Percentiles rank a stretch among this genome's conserved stretches.
Evolutionary conservation across 1,139 yeast species (phyloP).

Genomic region (Hyphopichia burtonii): DNA sequence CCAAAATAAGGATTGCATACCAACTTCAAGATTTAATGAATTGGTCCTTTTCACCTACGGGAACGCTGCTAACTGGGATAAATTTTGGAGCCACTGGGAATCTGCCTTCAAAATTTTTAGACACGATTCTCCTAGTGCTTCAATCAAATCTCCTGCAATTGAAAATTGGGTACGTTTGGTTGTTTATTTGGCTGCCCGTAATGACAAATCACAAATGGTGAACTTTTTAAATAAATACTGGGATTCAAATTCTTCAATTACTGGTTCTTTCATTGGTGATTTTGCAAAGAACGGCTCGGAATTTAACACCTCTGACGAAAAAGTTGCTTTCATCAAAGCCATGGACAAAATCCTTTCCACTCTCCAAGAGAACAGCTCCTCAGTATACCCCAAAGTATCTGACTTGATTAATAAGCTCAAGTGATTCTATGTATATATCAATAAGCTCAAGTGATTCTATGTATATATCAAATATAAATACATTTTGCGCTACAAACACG

Average conservation of each 20-base stretch:
- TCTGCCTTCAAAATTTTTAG: constrained; percentile 14
- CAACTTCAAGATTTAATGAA: constrained; percentile 26
- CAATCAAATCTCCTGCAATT: constrained; percentile 7
- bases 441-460: neutral
- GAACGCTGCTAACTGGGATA: constrained; percentile 36
- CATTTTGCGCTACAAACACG: constrained; percentile 5
- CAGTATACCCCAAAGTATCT: constrained; percentile 7
- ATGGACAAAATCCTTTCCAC: constrained; percentile 16
- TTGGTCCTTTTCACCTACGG: constrained; percentile 38
- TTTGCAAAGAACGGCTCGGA: constrained; percentile 14
- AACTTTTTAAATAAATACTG: constrained; percentile 34
- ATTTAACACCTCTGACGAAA: constrained; percentile 22
- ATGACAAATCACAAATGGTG: constrained; percentile 25
- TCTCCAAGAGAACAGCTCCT: constrained; percentile 9
- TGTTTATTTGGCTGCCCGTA: constrained; percentile 33
- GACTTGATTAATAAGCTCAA: neutral
- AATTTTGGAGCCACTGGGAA: constrained; percentile 46
- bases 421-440: constrained; percentile 5
- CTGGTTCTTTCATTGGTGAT: constrained; percentile 25
- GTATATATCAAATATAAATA: constrained; percentile 4
- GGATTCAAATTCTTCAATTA: constrained; percentile 19
- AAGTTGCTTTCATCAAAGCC: constrained; percentile 20
- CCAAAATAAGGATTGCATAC: constrained; percentile 9
- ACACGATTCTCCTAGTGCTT: constrained; percentile 6
- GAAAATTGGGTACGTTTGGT: constrained; percentile 35